Base-by-base conservation (phyloP, 192 early-diverging fungal genomes). In the Dissophora ornata region DNA sequence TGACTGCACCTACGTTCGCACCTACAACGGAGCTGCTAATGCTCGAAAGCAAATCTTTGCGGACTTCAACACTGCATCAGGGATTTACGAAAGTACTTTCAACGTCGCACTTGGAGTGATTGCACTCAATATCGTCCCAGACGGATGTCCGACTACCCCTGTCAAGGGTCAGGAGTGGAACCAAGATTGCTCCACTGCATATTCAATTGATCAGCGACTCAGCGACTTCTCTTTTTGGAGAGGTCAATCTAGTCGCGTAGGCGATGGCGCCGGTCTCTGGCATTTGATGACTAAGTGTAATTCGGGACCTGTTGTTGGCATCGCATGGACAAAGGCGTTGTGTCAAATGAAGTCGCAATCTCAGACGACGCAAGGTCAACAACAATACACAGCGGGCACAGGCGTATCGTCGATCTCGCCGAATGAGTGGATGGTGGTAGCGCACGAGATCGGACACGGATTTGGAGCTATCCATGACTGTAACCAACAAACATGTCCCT, bases 381-480 rank as follows among this genome's bases (percentile, higher is more conserved):
- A 22, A 0, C 81, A 90, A 42, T 89, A 71, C 73, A 89, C 93
- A 1, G 90, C 93, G 15, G 94, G 95, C 18, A 89, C 93, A 0
- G 96, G 90, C 36, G 90, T 98, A 1, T 94, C 92, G 18, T 91
- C 95, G 0, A 86, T 88, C n/a, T 88, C 86, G 18, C 85, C 88
- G n/a, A 89, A 89, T 57, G 93, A 95, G 75, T 98, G 95, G 95
- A 94, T 94, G 81, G 91, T 96, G 4, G 90, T 97, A 11, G 96
- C 96, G 25, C 97, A 98, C 69, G 97, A 97, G 80, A 88, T 97
- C 71, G 95, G 95, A 22, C 95, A 97, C 66, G 88, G 88, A 40
- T 92, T 92, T 80, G 95, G 95, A 38, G 95, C 95, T 1, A 85
- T 84, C 52, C 95, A 98, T 70, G 97, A 98, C 71, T 98, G 97